phyloP scores from a whole-genome alignment of 2,329 filamentous ascomycete species.

The Juglanconis sp. region DNA sequence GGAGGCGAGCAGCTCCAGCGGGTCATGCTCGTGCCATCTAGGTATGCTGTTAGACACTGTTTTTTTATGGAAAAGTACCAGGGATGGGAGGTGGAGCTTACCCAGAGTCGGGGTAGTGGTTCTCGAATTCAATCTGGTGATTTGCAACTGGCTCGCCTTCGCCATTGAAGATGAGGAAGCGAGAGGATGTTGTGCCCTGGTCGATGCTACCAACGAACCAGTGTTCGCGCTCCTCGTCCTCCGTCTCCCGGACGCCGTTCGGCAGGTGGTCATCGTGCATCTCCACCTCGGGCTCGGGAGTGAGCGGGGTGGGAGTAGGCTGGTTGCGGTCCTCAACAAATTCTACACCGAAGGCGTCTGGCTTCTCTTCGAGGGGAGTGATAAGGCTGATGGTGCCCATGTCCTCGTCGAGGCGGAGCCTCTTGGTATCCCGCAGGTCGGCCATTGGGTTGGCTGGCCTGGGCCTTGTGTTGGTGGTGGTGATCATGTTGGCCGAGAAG shows the following conservation, averaged over 20 bases:
- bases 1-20: conserved; percentile 69
- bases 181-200: conserved; percentile 83
- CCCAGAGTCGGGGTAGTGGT: conserved; percentile 82
- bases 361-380: conserved; percentile 13
- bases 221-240: conserved; percentile 31
- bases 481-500: conserved; percentile 15
- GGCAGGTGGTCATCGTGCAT: conserved; percentile 22
- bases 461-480: conserved; percentile 13
- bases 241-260: conserved; percentile 24
- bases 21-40: conserved; percentile 90
- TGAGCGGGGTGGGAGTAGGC: conserved; percentile 18
- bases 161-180: conserved; percentile 87
- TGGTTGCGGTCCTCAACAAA: conserved; percentile 13
- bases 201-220: conserved; percentile 83
- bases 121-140: conserved; percentile 84
- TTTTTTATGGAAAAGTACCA: conserved; percentile 8
- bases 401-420: conserved; percentile 11
- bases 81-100: conserved; percentile 42
- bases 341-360: conserved; percentile 11
- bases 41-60: conserved; percentile 3
- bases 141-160: conserved; percentile 73
- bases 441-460: conserved; percentile 5
- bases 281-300: neutral
- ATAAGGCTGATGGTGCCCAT: conserved; percentile 16
- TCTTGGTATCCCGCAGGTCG: conserved; percentile 10